phyloP scores from a whole-genome alignment of 2,329 filamentous ascomycete species.

The Ampelomyces quisqualis region DNA sequence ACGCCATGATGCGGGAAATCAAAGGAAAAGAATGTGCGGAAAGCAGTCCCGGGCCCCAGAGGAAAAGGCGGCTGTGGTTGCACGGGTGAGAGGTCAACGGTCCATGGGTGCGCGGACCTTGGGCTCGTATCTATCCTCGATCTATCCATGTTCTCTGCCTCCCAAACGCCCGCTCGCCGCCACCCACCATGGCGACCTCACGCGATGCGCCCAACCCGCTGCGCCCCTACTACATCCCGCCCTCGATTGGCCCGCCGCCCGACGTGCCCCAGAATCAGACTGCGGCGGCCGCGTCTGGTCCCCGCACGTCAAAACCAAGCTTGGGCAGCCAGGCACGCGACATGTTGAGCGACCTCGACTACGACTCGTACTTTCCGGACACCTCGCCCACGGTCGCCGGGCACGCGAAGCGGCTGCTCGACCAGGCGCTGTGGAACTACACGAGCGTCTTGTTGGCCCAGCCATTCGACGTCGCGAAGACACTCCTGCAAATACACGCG shows the following conservation, averaged over 20 bases:
- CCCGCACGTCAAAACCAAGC: conserved; percentile 48
- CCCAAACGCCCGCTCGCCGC: no score
- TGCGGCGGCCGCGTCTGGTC: conserved; percentile 22
- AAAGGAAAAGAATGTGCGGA: neutral
- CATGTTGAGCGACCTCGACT: conserved; percentile 87
- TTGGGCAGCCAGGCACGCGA: conserved; percentile 71
- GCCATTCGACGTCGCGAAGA: conserved; percentile 97
- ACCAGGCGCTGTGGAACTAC: conserved; percentile 90
- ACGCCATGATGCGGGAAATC: conserved; percentile 15
- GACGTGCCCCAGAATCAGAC: conserved; percentile 44
- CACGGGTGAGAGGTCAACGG: conserved; percentile 23
- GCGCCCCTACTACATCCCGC: conserved; percentile 70
- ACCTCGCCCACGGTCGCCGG: conserved; percentile 68
- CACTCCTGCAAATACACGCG: conserved; percentile 75
- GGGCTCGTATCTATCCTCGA: no score
- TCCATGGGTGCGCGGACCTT: conserved; percentile 3
- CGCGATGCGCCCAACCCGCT: conserved; percentile 61
- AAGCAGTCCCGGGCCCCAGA: neutral
- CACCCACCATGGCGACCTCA: conserved; percentile 47
- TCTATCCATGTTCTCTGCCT: no score
- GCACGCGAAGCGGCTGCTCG: conserved; percentile 72
- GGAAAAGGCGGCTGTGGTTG: no score
- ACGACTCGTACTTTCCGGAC: conserved; percentile 81
- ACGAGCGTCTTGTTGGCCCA: conserved; percentile 84
- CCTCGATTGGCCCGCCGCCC: conserved; percentile 62